Base-by-base conservation (phyloP, 2,329 filamentous ascomycete genomes). In the Zasmidium cellare region DNA sequence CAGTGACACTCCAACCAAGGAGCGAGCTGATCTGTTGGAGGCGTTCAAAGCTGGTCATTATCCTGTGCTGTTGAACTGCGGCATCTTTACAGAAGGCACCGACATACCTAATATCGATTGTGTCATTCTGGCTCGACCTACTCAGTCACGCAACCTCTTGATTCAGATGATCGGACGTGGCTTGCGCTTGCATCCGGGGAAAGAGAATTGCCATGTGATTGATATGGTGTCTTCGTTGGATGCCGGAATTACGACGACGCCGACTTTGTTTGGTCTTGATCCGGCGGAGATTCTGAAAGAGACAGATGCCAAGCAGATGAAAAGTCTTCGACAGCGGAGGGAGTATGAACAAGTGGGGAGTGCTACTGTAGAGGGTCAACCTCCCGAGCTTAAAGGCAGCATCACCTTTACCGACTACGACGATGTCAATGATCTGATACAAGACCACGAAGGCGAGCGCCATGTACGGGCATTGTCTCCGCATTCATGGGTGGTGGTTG, bases 71-170 rank as follows among this genome's bases (percentile, higher is more conserved):
- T 77, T 99, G 52, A 99, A 99, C 72, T 97, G 94, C 70, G 92
- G 92, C 9, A 90, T 99, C 44, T 97, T 96, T 69, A 97, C 93
- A 0, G 94, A 99, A 77, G 94, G 94, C 1, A 99, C 94, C 0
- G 94, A 99, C 69, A 96, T 99, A 28, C 94, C 96, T 5, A 97
- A 96, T 71, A 90, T 99, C 64, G 94, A 99, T 76, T 97, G 94
- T 70, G 85, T 99, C 22, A 72, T 99, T 9, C 82, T 99, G 9
- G 92, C 89, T 2, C 82, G 94, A 22, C 94, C 94, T 0, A 99
- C 94, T 1, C 87, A 88, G 65, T 97, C 94, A 16, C 86, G 90
- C n/a, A 97, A 97, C 67, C 79, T 99, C 2, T 84, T 99, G 1
- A 86, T 97, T 0, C 94, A 99, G 75, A 99, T 99, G 94, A 96